Conservation (phyloP, 805 yeast genomes). For the Tetrapisispora taiwanensis region DNA sequence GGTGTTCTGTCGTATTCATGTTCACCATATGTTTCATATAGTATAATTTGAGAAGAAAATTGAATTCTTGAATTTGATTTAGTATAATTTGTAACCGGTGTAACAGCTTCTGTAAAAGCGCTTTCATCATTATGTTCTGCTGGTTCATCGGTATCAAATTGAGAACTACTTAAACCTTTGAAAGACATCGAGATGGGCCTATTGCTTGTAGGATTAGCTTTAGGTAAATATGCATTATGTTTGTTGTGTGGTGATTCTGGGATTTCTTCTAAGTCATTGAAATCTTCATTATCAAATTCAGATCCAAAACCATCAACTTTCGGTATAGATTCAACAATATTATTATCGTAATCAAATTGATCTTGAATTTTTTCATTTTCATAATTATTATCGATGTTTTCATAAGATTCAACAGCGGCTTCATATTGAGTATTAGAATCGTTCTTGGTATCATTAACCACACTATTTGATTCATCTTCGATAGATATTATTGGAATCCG, state of each 20-base stretch:
- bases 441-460: neutral
- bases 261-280: slow-evolving; percentile 11
- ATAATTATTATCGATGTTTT: too few species aligned
- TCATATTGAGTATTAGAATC: neutral
- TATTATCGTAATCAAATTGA: neutral
- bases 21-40: slow-evolving; percentile 75
- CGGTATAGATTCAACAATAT: slow-evolving; percentile 5
- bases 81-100: neutral
- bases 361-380: neutral
- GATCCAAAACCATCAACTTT: slow-evolving; percentile 2
- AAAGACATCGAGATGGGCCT: slow-evolving; percentile 43
- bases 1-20: slow-evolving; percentile 89
- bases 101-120: neutral
- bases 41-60: slow-evolving; percentile 72
- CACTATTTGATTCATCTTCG: neutral
- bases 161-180: slow-evolving; percentile 52
- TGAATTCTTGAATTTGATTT: slow-evolving; percentile 30
- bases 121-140: neutral
- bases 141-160: slow-evolving; percentile 23
- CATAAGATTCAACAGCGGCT: too few species aligned
- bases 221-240: slow-evolving; percentile 14
- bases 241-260: neutral
- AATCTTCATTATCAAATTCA: slow-evolving; percentile 23
- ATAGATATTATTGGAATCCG: neutral
- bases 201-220: slow-evolving; percentile 12